Conservation (phyloP, 768 basidiomycete species). For the Lepiota venenata region DNA sequence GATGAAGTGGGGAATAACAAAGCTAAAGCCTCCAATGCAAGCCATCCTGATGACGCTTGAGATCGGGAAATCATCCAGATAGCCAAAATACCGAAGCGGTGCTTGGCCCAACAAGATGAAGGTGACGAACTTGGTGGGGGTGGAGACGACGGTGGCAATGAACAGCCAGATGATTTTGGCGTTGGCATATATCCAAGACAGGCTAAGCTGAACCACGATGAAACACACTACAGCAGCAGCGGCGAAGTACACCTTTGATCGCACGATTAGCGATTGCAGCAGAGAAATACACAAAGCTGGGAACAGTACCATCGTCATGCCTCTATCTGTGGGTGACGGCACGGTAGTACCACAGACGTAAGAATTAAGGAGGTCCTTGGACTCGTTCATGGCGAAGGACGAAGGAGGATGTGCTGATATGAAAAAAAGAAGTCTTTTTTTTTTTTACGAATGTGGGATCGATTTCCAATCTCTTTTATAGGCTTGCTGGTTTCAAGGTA, state of each 20-base stretch:
- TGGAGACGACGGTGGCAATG: not conserved
- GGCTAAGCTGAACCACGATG: not conserved
- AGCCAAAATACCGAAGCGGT: slow-evolving; percentile 4
- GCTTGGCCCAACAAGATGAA: slow-evolving; percentile 3
- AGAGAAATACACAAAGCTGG: not conserved
- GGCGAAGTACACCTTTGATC: not conserved
- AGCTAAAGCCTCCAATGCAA: slow-evolving; percentile 4
- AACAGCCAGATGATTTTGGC: not conserved
- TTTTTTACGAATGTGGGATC: not conserved
- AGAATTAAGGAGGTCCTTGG: not conserved
- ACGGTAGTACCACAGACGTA: not conserved
- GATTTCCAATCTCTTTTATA: slow-evolving; percentile 6
- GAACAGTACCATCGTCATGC: not conserved
- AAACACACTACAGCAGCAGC: not conserved
- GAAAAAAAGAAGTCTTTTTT: not conserved
- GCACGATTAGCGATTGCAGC: not conserved
- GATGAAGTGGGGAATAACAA: not conserved
- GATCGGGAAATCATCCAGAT: not conserved
- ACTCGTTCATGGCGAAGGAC: not conserved
- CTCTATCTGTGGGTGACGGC: not conserved
- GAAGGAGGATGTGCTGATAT: not conserved
- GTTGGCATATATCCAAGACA: not conserved
- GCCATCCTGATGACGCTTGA: not conserved
- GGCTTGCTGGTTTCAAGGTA: slow-evolving; percentile 1
- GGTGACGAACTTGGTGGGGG: slow-evolving; percentile 1